phyloP scores from a whole-genome alignment of 1,284 basidiomycete genomes.

The Ceratobasidium sp. region DNA sequence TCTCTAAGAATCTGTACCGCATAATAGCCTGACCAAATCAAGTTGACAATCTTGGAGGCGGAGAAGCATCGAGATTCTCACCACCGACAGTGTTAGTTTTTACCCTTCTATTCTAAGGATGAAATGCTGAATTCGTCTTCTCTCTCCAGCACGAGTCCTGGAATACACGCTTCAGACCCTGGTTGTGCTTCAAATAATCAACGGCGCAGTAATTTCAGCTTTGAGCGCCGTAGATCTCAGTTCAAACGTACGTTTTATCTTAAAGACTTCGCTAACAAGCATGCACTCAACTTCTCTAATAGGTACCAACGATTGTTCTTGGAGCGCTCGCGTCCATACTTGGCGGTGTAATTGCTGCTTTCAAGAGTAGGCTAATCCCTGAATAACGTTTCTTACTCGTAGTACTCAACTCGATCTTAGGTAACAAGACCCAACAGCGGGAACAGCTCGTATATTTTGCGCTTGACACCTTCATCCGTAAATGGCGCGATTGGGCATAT shows the following conservation, averaged over 20 bases:
- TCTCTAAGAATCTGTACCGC: not conserved
- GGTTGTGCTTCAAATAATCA: constrained; percentile 34
- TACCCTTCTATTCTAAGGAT: not conserved
- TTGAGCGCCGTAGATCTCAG: constrained; percentile 27
- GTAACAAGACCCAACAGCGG: constrained; percentile 34
- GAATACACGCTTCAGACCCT: constrained; percentile 33
- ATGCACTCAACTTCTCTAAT: not conserved
- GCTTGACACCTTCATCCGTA: constrained; percentile 37
- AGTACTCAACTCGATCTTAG: not conserved
- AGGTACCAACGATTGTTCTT: constrained; percentile 37
- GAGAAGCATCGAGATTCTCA: constrained; percentile 34
- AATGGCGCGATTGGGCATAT: constrained; percentile 40
- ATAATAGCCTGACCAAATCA: constrained; percentile 27
- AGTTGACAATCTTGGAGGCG: constrained; percentile 30
- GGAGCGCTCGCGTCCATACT: constrained; percentile 37
- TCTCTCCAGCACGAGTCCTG: constrained; percentile 9
- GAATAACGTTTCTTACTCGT: too few species aligned
- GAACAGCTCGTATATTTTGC: constrained; percentile 39
- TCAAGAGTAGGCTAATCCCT: constrained; percentile 22
- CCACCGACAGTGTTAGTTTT: constrained; percentile 10
- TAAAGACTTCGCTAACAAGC: not conserved
- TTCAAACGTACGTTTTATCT: not conserved
- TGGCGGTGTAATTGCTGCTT: constrained; percentile 36
- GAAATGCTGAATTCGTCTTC: not conserved
- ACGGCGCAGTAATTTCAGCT: constrained; percentile 37